These are phyloP conservation scores for Allium fistulosum DNA, from an alignment of 106 monocot species.

Conservation along the genomic window DNA sequence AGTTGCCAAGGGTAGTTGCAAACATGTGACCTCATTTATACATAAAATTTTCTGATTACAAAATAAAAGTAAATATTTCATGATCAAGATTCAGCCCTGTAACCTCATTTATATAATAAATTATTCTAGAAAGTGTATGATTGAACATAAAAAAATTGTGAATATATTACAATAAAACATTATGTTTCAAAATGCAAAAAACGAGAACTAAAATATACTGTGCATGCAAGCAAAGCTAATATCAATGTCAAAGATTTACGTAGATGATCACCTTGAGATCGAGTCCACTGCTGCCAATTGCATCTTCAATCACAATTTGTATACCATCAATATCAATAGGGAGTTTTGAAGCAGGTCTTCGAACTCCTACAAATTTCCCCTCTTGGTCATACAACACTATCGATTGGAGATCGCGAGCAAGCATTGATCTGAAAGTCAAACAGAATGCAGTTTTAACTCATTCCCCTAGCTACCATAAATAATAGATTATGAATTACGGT, in stretches of 20 bases:
- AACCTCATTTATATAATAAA: no score
- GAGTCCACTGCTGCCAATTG: slow-evolving; percentile 93
- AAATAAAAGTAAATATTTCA: not conserved
- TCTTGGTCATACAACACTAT: slow-evolving; percentile 81
- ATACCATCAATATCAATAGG: slow-evolving; percentile 88
- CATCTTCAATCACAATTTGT: slow-evolving; percentile 86
- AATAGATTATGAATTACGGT: no score
- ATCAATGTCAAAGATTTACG: no score
- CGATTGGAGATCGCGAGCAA: slow-evolving; percentile 92
- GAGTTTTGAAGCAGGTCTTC: slow-evolving; percentile 75
- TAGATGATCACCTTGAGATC: slow-evolving; percentile 63
- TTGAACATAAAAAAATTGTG: no score
- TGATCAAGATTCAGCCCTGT: not conserved
- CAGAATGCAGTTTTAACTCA: not conserved
- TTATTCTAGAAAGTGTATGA: no score
- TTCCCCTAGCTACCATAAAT: not conserved
- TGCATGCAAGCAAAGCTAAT: no score
- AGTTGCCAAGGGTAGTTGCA: no score
- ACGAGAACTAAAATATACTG: no score
- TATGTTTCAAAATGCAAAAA: no score
- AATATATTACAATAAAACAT: no score
- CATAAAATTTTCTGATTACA: no score
- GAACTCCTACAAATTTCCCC: slow-evolving; percentile 91
- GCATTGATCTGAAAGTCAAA: slow-evolving; percentile 73
- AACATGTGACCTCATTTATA: no score